A percentile compares a stretch with the other conserved stretches of the same genome.
Conservation (phyloP, 2,329 filamentous ascomycete species). For the Fusarium scirpi region DNA sequence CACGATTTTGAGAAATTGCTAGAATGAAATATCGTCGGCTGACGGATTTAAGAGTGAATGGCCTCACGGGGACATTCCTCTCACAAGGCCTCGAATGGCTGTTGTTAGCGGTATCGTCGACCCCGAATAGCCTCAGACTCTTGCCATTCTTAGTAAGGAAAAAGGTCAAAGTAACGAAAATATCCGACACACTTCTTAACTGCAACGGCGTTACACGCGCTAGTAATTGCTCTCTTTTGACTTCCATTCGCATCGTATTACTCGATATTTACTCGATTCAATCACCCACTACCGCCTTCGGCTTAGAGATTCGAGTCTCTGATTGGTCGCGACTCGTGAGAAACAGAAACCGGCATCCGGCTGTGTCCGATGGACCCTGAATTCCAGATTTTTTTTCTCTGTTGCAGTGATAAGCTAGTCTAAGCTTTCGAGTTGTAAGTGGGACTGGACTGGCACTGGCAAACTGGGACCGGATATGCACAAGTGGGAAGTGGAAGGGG, state of each 20-base stretch:
- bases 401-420: constrained; percentile 12
- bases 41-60: not conserved
- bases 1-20: not conserved
- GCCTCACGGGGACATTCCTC: not conserved
- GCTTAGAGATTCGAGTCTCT: constrained; percentile 20
- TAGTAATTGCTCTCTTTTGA: not conserved
- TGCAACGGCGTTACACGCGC: not conserved
- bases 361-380: constrained; percentile 44
- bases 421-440: constrained; percentile 31
- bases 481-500: not conserved
- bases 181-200: not conserved
- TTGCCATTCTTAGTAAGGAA: not conserved
- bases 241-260: constrained; percentile 46
- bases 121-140: constrained; percentile 17
- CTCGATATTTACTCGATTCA: constrained; percentile 62
- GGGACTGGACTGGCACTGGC: constrained; percentile 6
- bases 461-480: constrained; percentile 26
- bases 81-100: not conserved
- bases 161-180: constrained; percentile 3
- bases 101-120: constrained; percentile 1
- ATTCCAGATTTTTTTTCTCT: constrained; percentile 4
- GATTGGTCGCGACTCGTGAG: constrained; percentile 38
- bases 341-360: constrained; percentile 37
- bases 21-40: not conserved
- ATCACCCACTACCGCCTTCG: constrained; percentile 49